Percentiles rank a stretch among this genome's conserved stretches.
These are phyloP conservation scores for Ceriops tagal DNA, from an alignment of 345 rosid genomes.

Conservation along the genomic window DNA sequence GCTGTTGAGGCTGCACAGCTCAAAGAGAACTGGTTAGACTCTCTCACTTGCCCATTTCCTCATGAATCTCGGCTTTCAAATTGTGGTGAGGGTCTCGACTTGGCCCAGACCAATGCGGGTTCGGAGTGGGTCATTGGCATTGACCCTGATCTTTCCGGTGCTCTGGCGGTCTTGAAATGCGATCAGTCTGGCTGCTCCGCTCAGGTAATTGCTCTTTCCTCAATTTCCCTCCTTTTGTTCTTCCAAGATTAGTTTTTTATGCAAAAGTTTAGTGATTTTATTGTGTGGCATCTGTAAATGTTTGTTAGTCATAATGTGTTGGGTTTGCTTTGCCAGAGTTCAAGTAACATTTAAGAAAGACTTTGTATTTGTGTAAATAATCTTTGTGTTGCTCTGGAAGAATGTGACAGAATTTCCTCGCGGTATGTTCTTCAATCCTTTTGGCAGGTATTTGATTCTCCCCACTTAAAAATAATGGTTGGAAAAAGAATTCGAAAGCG, in stretches of 20 bases:
- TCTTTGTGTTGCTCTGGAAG: background rate
- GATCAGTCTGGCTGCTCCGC: conserved; percentile 49
- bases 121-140: conserved; percentile 64
- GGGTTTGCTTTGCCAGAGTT: background rate
- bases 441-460: conserved; percentile 78
- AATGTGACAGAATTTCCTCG: background rate
- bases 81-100: conserved; percentile 6
- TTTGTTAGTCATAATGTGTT: background rate
- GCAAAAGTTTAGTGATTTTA: no score
- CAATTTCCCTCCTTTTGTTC: background rate
- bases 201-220: conserved; percentile 37
- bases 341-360: background rate
- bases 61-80: background rate
- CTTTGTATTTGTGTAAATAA: background rate
- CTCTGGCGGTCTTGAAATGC: conserved; percentile 60
- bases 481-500: conserved; percentile 71
- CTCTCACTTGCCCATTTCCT: conserved; percentile 45
- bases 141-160: conserved; percentile 85
- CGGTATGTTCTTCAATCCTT: background rate
- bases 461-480: conserved; percentile 58
- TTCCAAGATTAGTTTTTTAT: background rate
- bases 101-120: conserved; percentile 20
- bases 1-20: conserved; percentile 19
- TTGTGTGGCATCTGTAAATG: no score
- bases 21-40: conserved; percentile 60